These are phyloP conservation scores for Boletus reticuloceps DNA, from an alignment of 768 basidiomycete genomes.

Conservation along the genomic window DNA sequence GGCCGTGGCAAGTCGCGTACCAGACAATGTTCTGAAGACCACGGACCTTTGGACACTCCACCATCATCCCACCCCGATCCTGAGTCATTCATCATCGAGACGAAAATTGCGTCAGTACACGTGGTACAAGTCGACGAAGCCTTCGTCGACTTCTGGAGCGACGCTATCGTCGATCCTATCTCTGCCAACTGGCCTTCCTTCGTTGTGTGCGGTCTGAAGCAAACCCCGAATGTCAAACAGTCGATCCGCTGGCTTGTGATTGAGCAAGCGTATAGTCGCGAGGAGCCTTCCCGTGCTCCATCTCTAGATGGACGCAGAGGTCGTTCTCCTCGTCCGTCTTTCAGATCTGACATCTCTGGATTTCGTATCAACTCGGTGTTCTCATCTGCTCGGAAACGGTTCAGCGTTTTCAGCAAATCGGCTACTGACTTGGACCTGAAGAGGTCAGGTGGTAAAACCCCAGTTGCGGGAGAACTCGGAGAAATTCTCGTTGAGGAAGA, in stretches of 20 bases:
- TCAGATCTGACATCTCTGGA: slow-evolving; percentile 42
- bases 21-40: slow-evolving; percentile 23
- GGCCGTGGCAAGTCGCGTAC: slow-evolving; percentile 29
- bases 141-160: slow-evolving; percentile 81
- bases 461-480: slow-evolving; percentile 65
- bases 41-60: slow-evolving; percentile 2
- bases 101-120: slow-evolving; percentile 37
- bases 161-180: slow-evolving; percentile 69
- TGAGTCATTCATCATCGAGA: slow-evolving; percentile 27
- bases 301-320: slow-evolving; percentile 27
- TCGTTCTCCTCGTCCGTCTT: slow-evolving; percentile 44
- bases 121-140: slow-evolving; percentile 72
- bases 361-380: slow-evolving; percentile 40
- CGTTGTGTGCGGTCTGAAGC: slow-evolving; percentile 66
- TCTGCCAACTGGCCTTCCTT: slow-evolving; percentile 65
- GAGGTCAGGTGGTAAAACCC: slow-evolving; percentile 35
- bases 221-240: slow-evolving; percentile 18
- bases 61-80: slow-evolving; percentile 20
- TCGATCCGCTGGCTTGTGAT: slow-evolving; percentile 63
- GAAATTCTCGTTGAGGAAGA: slow-evolving; percentile 61
- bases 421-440: slow-evolving; percentile 19
- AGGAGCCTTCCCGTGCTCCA: slow-evolving; percentile 27
- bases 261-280: slow-evolving; percentile 55
- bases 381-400: slow-evolving; percentile 54
- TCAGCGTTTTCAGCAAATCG: slow-evolving; percentile 53